Percentiles rank a stretch among this genome's conserved stretches.
Conservation (phyloP, 148 eudicot genomes). For the Talinum fruticosum region DNA sequence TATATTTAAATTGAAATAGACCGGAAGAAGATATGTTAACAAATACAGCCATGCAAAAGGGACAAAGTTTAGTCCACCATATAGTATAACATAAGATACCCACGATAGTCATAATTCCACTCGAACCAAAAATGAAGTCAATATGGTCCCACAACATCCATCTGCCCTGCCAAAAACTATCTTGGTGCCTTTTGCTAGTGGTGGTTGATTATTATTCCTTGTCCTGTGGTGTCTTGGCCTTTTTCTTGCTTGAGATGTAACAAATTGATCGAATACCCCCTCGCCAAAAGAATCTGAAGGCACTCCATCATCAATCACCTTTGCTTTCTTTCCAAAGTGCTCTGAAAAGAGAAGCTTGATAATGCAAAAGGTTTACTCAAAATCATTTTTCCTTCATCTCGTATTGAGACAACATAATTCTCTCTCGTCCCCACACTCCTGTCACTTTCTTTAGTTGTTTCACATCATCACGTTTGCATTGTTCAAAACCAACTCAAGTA, state of each 20-base stretch:
- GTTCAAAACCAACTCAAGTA: no score
- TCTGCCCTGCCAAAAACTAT: no score
- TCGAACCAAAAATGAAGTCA: neutral
- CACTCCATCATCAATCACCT: neutral
- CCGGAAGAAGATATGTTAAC: no score
- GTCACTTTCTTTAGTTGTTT: no score
- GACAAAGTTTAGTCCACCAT: neutral
- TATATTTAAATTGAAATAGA: no score
- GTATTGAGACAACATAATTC: neutral
- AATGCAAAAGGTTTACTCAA: neutral
- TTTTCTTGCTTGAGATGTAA: neutral
- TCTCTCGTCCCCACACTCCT: no score
- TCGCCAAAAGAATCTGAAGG: neutral
- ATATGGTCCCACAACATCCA: neutral
- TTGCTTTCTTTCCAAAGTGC: neutral
- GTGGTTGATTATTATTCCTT: constrained; percentile 14
- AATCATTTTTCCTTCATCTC: neutral
- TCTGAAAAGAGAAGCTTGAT: neutral
- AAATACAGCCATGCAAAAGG: neutral
- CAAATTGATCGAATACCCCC: neutral
- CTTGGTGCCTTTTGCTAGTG: neutral
- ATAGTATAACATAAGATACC: constrained; percentile 8
- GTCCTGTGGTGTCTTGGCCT: neutral
- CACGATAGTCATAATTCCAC: neutral
- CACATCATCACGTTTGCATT: no score